Base-by-base conservation (phyloP, 1,284 basidiomycete species). In the Trichosporon asahii region DNA sequence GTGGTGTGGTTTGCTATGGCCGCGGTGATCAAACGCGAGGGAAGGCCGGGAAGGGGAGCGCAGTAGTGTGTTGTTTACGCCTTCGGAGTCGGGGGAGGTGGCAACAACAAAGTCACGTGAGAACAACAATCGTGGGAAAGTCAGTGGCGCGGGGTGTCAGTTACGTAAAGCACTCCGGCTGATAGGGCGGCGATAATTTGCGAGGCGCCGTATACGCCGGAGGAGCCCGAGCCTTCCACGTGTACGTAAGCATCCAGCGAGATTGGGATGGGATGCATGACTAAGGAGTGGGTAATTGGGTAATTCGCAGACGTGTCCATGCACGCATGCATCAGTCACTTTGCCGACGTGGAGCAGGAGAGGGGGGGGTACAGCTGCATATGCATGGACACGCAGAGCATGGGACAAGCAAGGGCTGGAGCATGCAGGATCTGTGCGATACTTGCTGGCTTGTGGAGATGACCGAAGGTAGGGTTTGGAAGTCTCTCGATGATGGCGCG, bases 41-140 rank as follows among this genome's bases (percentile, higher is more conserved):
- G 27, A 18, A 15, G 27, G 57, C n/a, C n/a, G n/a, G n/a, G n/a
- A n/a, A n/a, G n/a, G n/a, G n/a, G n/a, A n/a, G n/a, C n/a, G n/a
- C n/a, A 9, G 4, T 1, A 11, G 27, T 12, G 27, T 29, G 55
- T 61, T 61, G 57, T 61, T 61, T 61, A 31, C 29, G 27, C 31
- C n/a, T n/a, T 31, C 57, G 18, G 57, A 31, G 15, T 2, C 31
- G 31, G 21, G 31, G 21, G 25, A 31, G 55, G 55, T 29, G 27
- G 57, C 57, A 61, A 61, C 57, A 61, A 61, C 57, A 61, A 61
- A 2, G 57, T 31, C 57, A 61, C 57, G 57, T 61, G 57, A 12
- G 5, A 2, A 7, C 15, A 15, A 18, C 57, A 7, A 3, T 4
- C 57, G 57, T 60, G 57, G 57, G 57, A 60, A 33, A 61, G 57